Evolutionary conservation across 2,329 filamentous ascomycete genomes (phyloP).

Genomic region (Helminthosporium solani): DNA sequence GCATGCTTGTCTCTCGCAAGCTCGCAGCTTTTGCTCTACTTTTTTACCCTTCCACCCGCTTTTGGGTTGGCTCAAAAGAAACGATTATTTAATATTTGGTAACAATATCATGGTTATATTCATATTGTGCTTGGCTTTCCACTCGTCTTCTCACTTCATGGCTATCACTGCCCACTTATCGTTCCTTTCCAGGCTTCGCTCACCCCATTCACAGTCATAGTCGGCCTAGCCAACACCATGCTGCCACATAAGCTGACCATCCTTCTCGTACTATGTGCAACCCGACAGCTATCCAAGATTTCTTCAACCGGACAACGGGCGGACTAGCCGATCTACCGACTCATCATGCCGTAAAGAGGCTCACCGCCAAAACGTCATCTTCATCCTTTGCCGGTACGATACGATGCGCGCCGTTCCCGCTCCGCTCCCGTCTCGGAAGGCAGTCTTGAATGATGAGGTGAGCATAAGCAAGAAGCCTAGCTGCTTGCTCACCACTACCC

Average conservation of each 20-base stretch:
- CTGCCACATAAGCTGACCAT: background rate
- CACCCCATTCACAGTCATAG: background rate
- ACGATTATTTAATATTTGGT: slow-evolving; percentile 3
- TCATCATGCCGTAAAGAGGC: background rate
- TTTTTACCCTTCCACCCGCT: background rate
- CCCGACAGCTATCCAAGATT: background rate
- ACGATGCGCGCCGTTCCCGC: slow-evolving; percentile 18
- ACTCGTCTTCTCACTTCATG: background rate
- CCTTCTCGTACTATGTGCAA: background rate
- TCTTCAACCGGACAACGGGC: background rate
- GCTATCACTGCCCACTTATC: background rate
- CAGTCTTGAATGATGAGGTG: background rate
- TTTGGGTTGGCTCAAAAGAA: background rate
- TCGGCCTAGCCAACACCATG: no score
- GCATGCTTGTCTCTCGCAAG: slow-evolving; percentile 2
- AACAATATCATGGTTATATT: slow-evolving; percentile 1
- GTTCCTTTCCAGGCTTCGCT: background rate
- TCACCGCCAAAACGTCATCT: background rate
- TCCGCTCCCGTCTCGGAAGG: slow-evolving; percentile 16
- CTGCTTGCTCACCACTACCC: background rate
- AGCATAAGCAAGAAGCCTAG: background rate
- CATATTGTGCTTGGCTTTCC: background rate
- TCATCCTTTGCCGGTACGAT: background rate
- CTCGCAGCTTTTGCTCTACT: background rate
- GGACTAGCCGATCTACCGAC: background rate